Base-by-base conservation (phyloP, 257 asterid species). In the Penstemon barbatus region DNA sequence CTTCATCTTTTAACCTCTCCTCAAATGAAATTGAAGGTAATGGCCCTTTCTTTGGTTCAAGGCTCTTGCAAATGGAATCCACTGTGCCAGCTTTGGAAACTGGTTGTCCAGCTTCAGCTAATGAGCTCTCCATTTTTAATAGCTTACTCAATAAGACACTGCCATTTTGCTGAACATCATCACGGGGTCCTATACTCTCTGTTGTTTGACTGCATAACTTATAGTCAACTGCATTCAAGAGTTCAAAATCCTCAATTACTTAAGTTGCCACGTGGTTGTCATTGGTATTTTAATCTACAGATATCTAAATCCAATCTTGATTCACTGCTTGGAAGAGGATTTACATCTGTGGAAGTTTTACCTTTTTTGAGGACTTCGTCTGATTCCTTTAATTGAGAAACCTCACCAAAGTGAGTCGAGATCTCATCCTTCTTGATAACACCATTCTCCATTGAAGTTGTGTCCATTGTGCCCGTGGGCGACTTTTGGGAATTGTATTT, bases 401-500 rank as follows among this genome's bases (percentile, higher is more conserved):
- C 75, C 71, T 67, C 74, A 55, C 25, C 67, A 56, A 66, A 58
- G 44, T 65, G 56, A 7, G 57, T 62, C 61, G 65, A 49, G 54
- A 76, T 67, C 43, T 55, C 74, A 71, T 68, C 73, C 59, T 63
- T 71, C 66, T 71, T 65, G 11, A 13, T 33, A 55, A 53, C 18
- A 66, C 60, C 63, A 53, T 72, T 77, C 77, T 71, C 74, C 15
- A 39, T 0, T 12, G 73, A 67, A 63, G 37, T 56, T 8, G 68
- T 42, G n/a, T 46, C 67, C 57, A 18, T 61, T 59, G 66, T 41
- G 55, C 56, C 69, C 46, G 60, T 7, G 10, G 78, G 18, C 25
- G 83, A 61, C 57, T 68, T 77, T 72, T 56, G 77, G 54, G 81
- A 78, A 41, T 77, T 67, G 75, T 85, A 52, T 49, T 77, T 72